Evolutionary conservation across 2,329 filamentous ascomycete species (phyloP).

Genomic region (Talaromyces sp.): DNA sequence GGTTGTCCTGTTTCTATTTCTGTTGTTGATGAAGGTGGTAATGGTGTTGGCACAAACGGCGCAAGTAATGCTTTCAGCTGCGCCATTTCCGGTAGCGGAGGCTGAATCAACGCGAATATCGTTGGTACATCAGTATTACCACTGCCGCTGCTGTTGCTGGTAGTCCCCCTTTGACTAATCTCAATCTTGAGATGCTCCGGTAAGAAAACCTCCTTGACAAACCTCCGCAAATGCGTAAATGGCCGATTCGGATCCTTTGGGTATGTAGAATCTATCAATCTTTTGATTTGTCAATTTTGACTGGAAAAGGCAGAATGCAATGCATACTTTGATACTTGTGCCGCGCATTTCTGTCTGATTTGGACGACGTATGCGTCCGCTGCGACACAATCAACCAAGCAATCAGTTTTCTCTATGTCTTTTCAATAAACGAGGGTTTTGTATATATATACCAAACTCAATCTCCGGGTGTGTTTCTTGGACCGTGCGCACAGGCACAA

Average conservation of each 20-base stretch:
- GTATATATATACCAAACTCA: constrained; percentile 31
- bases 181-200: constrained; percentile 22
- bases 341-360: constrained; percentile 39
- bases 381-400: too few species aligned
- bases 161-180: neutral
- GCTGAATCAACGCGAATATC: constrained; percentile 37
- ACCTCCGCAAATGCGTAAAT: constrained; percentile 36
- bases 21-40: neutral
- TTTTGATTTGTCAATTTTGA: constrained; percentile 13
- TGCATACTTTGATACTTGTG: constrained; percentile 39
- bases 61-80: constrained; percentile 29
- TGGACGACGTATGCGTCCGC: constrained; percentile 40
- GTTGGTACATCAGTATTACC: constrained; percentile 18
- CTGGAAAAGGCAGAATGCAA: neutral
- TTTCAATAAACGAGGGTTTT: neutral
- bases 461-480: constrained; percentile 37
- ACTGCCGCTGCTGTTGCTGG: neutral
- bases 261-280: constrained; percentile 34
- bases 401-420: neutral
- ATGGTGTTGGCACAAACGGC: constrained; percentile 25
- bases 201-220: constrained; percentile 30
- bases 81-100: constrained; percentile 33
- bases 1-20: constrained; percentile 5
- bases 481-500: constrained; percentile 38
- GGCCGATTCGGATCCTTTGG: constrained; percentile 27